These are phyloP conservation scores for Lecanicillium sp. DNA, from an alignment of 2,329 filamentous ascomycete genomes.

Conservation along the genomic window DNA sequence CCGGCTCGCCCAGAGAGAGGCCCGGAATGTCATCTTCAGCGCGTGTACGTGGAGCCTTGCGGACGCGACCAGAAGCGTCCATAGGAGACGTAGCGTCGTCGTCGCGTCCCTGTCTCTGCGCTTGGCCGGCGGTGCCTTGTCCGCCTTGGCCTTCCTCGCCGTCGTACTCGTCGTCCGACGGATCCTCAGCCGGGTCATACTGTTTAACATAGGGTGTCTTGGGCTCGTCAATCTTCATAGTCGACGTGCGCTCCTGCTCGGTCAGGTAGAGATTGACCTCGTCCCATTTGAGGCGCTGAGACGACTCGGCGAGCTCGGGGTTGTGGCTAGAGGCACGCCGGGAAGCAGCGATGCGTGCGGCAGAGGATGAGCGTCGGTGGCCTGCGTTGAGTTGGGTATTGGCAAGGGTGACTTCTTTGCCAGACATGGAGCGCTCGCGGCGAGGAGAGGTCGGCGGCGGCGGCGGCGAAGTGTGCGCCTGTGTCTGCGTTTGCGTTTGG, in stretches of 20 bases:
- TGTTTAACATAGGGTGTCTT: constrained; percentile 94
- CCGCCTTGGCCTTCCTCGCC: constrained; percentile 13
- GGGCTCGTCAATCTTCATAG: constrained; percentile 98
- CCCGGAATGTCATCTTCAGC: constrained; percentile 76
- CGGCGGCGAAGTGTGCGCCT: background rate
- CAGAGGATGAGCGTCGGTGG: constrained; percentile 70
- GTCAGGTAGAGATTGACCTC: constrained; percentile 96
- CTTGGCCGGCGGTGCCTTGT: background rate
- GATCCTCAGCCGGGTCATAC: constrained; percentile 84
- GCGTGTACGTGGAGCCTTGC: constrained; percentile 29
- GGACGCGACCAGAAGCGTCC: constrained; percentile 18
- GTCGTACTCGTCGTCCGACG: constrained; percentile 66
- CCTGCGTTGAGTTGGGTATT: constrained; percentile 95
- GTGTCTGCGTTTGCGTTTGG: constrained; percentile 31
- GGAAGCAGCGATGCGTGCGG: constrained; percentile 53
- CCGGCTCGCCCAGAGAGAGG: constrained; percentile 85
- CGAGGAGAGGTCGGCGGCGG: constrained; percentile 34
- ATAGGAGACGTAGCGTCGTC: constrained; percentile 12
- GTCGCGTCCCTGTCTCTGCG: background rate
- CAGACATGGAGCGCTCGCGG: constrained; percentile 38
- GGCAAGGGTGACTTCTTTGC: constrained; percentile 85
- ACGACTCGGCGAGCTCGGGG: constrained; percentile 39
- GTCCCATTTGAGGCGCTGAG: constrained; percentile 89
- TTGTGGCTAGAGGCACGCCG: constrained; percentile 59
- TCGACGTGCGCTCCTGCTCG: constrained; percentile 88